Evolutionary conservation across 2,329 filamentous ascomycete species (phyloP).

Genomic region (Diplocarpon mali): DNA sequence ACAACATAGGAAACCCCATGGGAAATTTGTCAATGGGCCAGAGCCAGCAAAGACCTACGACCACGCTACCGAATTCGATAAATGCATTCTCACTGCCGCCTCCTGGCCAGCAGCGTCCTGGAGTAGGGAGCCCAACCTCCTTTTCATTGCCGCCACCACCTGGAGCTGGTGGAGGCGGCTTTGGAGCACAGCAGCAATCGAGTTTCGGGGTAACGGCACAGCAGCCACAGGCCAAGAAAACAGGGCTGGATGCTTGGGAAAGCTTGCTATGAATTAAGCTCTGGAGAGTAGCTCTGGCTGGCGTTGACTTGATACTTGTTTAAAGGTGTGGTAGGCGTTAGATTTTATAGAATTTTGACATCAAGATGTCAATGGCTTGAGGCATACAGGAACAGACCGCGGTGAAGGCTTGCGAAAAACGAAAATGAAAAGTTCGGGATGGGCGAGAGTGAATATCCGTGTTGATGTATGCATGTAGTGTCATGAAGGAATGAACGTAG

Average conservation of each 20-base stretch:
- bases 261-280: slow-evolving; percentile 35
- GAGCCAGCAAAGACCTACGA: slow-evolving; percentile 27
- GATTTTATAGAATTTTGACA: no score
- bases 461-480: no score
- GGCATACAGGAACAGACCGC: no score
- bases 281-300: not conserved
- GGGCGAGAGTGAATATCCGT: no score
- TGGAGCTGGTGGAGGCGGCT: slow-evolving; percentile 8
- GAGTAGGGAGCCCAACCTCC: slow-evolving; percentile 27
- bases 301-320: not conserved
- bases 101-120: slow-evolving; percentile 26
- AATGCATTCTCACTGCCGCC: slow-evolving; percentile 45
- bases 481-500: no score
- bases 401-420: no score
- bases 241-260: slow-evolving; percentile 43
- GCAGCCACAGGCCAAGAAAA: slow-evolving; percentile 23
- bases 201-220: slow-evolving; percentile 11
- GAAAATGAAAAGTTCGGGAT: no score
- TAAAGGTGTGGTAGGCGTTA: no score
- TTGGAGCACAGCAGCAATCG: slow-evolving; percentile 7
- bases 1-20: slow-evolving; percentile 35
- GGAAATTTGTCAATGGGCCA: slow-evolving; percentile 38
- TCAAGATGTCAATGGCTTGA: no score
- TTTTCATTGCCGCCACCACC: slow-evolving; percentile 28
- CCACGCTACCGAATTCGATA: slow-evolving; percentile 11